Evolutionary conservation across 2,329 filamentous ascomycete genomes (phyloP).

Genomic region (Fusarium torreyae): DNA sequence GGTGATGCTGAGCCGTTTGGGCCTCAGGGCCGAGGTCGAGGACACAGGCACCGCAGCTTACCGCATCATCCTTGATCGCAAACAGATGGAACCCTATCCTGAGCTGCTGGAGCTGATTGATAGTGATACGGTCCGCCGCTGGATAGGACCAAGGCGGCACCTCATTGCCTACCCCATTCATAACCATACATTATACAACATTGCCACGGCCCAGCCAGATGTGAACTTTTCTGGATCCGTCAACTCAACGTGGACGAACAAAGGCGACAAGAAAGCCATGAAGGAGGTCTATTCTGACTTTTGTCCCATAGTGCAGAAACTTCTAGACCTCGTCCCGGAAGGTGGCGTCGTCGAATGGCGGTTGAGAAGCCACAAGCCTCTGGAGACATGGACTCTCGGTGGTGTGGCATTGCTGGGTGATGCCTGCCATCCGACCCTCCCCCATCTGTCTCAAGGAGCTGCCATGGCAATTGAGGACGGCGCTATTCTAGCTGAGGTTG

Average conservation of each 20-base stretch:
- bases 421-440: slow-evolving; percentile 23
- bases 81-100: slow-evolving; percentile 13
- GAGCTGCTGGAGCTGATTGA: slow-evolving; percentile 27
- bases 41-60: slow-evolving; percentile 23
- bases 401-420: slow-evolving; percentile 17
- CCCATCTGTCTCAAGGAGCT: slow-evolving; percentile 21
- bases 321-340: slow-evolving; percentile 13
- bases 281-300: slow-evolving; percentile 28
- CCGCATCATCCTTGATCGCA: not conserved
- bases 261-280: slow-evolving; percentile 30
- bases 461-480: slow-evolving; percentile 30
- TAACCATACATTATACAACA: slow-evolving; percentile 31
- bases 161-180: slow-evolving; percentile 34
- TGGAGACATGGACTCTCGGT: slow-evolving; percentile 17
- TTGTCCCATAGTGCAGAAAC: slow-evolving; percentile 4
- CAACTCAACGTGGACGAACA: slow-evolving; percentile 33
- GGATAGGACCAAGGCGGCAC: slow-evolving; percentile 30
- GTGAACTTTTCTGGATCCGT: slow-evolving; percentile 24
- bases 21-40: not conserved
- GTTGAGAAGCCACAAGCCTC: slow-evolving; percentile 19
- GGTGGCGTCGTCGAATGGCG: slow-evolving; percentile 31
- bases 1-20: slow-evolving; percentile 17
- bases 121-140: slow-evolving; percentile 1
- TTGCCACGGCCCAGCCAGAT: slow-evolving; percentile 20
- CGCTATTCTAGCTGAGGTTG: not conserved